Base-by-base conservation (phyloP, 495 filamentous ascomycete species). In the Penicillium subrubescens region DNA sequence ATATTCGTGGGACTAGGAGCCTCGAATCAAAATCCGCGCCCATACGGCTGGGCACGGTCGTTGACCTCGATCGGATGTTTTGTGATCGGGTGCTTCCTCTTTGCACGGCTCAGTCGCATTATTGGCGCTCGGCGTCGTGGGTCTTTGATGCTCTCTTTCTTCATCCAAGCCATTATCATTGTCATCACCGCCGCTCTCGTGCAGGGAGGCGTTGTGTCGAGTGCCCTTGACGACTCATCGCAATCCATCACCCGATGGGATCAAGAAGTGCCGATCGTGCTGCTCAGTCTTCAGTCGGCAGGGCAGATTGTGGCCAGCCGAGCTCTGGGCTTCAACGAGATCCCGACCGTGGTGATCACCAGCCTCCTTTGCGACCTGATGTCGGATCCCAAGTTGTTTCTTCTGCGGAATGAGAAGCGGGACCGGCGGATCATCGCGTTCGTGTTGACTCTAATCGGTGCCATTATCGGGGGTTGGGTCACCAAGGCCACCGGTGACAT, bases 261-360 rank as follows among this genome's bases (percentile, higher is more conserved):
- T 15, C 68, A 76, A 29, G 66, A 72, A 60, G 67, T 83, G 0
- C 81, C 86, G 5, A 79, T 92, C 23, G 87, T 83, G 6, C 77
- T 91, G 41, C 77, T 92, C 46, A 87, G 87, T 8, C 84, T 92
- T 61, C 88, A 92, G 69, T 86, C 84, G 29, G 88, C 87, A 5
- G 88, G 88, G 0, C 88, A 90, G 75, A 90, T 91, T 57, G 83
- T 88, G 2, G 84, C 85, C 25, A 85, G 81, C 60, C 79, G 90
- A 6, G 71, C 85, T 10, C 67, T 92, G 56, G 88, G 87, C 4
- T 84, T 88, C 64, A 84, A 84, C 65, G 90, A 92, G 72, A 82
- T 92, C 35, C 90, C 90, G 15, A 89, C 88, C 1, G 89, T 88
- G 23, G 90, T 92, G 5, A 78, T 91, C 64, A 92, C 90, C 14